Evolutionary conservation across 352 stramenopile genomes (phyloP).

Genomic region (Phytopythium cucurbitacearum): DNA sequence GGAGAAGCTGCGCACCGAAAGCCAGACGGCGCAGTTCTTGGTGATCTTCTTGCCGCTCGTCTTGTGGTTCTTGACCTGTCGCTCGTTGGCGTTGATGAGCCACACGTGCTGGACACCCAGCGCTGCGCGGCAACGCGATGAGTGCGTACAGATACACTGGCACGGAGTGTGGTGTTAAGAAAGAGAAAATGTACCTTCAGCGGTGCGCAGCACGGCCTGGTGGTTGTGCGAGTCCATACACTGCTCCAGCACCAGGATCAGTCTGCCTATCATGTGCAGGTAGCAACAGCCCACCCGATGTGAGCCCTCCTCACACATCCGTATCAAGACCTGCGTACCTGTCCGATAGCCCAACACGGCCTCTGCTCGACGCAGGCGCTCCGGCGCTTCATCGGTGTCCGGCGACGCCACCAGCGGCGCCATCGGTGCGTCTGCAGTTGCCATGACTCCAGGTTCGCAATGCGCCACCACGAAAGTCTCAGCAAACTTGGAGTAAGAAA

Average conservation of each 20-base stretch:
- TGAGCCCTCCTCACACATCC: neutral
- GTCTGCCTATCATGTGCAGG: conserved; percentile 17
- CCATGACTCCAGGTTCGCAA: too few relatives aligned
- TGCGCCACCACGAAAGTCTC: too few relatives aligned
- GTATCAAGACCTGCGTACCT: conserved; percentile 6
- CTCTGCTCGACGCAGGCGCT: conserved; percentile 65
- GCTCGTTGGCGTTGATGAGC: conserved; percentile 60
- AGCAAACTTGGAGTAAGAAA: too few relatives aligned
- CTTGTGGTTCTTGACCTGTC: conserved; percentile 67
- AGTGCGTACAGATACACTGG: too few relatives aligned
- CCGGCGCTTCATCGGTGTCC: conserved; percentile 22
- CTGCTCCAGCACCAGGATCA: conserved; percentile 77
- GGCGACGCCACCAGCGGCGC: too few relatives aligned
- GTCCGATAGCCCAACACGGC: conserved; percentile 63
- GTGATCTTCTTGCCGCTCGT: conserved; percentile 68
- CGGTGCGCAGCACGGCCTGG: conserved; percentile 89
- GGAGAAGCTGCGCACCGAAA: conserved; percentile 84
- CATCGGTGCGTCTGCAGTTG: too few relatives aligned
- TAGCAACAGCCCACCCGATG: neutral
- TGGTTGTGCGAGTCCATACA: conserved; percentile 86
- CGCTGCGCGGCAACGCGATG: conserved; percentile 34
- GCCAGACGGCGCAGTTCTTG: conserved; percentile 79
- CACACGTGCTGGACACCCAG: conserved; percentile 93
- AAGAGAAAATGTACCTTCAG: conserved; percentile 57
- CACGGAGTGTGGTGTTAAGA: too few relatives aligned